phyloP scores from a whole-genome alignment of 768 basidiomycete genomes.

The Tulasnella calospora region DNA sequence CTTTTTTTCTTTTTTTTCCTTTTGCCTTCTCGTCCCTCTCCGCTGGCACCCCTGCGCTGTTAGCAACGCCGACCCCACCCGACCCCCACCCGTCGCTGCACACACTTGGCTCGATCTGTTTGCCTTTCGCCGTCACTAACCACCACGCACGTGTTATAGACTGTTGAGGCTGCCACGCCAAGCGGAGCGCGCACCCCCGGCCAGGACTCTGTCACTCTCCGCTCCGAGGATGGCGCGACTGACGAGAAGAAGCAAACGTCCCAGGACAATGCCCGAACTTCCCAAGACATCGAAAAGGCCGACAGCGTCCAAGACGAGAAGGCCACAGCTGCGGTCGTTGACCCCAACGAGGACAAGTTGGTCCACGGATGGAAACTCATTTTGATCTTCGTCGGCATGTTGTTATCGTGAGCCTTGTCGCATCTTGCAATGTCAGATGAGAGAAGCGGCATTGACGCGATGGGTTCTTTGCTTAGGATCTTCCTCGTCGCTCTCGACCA shows the following conservation, averaged over 20 bases:
- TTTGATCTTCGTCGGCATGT: slow-evolving; percentile 15
- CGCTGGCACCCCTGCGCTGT: neutral
- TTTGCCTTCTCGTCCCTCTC: neutral
- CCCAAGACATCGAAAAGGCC: neutral
- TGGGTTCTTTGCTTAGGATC: neutral
- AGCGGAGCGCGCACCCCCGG: neutral
- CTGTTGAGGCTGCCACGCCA: neutral
- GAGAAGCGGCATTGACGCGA: no score
- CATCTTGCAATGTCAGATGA: neutral
- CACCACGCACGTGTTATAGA: neutral
- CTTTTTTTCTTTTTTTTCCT: neutral
- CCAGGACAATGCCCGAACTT: neutral
- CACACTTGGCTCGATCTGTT: neutral
- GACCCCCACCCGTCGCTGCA: no score
- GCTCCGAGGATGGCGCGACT: neutral
- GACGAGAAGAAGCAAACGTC: slow-evolving; percentile 9
- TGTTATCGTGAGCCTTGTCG: neutral
- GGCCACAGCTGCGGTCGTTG: neutral
- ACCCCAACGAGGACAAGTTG: neutral
- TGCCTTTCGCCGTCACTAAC: neutral
- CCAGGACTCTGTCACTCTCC: neutral
- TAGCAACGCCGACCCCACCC: no score
- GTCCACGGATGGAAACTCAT: slow-evolving; percentile 6
- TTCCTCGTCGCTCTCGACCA: slow-evolving; percentile 26
- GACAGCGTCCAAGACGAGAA: neutral